Evolutionary conservation across 2,329 filamentous ascomycete species (phyloP), one percentile per base, ranked within the genome.

Genomic region (Stagonosporopsis rhizophila): DNA sequence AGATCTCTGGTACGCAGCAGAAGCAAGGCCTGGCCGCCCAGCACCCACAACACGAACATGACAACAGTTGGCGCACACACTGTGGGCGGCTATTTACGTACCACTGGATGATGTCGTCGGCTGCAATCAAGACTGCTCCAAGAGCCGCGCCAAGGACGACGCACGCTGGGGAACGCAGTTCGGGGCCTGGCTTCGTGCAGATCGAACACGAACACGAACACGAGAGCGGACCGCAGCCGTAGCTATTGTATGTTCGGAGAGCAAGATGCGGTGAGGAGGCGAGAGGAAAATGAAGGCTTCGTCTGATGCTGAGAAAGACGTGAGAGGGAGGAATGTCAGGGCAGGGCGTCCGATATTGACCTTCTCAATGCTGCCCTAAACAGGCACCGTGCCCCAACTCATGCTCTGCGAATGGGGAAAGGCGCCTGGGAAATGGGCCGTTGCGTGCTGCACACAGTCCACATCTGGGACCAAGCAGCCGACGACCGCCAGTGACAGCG

Each of bases 131-230:
- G 60, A 52, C 60, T 61, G 64, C 52, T 51, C 59, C 60, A 60
- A 67, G 65, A 67, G 63, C 61, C 59, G 59, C 64, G 65, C 64
- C 64, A 67, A 67, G 66, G 46, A 48, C 47, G 53, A 56, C 14
- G 47, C 64, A 61, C 60, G 40, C 50, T 62, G 54, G 38, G 50
- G 56, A 62, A 65, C 63, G 59, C 61, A 40, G 48, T 60, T 58
- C 58, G 38, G 48, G 53, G 56, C 49, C 45, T 49, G 56, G 38
- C 15, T 19, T 19, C 25, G 30, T 38, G 53, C 32, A 42, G 49
- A 49, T 40, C 42, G 32, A 49, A 19, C 17, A 23, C 32, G 34
- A 19, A 30, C 25, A 44, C 42, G 34, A 19, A 30, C 25, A 44
- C 42, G 25, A 42, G 19, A 39, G 34, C 47, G 19, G 37, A 23